Percentiles rank a stretch among this genome's conserved stretches.
Evolutionary conservation across 805 yeast species (phyloP).

Genomic region (Isabelozyma rhagii): DNA sequence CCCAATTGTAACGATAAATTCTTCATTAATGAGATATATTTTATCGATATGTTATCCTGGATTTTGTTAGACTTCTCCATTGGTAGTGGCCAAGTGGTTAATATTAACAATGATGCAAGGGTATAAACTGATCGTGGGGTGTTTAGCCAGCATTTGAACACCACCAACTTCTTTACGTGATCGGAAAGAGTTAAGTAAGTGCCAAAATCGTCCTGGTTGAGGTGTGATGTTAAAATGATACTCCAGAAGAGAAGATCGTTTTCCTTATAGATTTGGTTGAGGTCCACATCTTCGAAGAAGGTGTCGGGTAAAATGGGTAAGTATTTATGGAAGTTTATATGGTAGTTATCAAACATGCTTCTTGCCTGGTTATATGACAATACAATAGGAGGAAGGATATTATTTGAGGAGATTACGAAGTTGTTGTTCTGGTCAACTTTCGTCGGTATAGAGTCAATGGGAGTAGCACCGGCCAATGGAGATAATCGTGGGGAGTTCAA

Average conservation of each 20-base stretch:
- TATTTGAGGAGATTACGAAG: conserved; percentile 4
- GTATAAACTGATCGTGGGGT: conserved; percentile 44
- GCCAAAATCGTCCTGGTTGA: conserved; percentile 15
- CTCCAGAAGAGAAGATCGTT: conserved; percentile 41
- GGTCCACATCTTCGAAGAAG: conserved; percentile 13
- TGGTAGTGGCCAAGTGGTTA: conserved; percentile 46
- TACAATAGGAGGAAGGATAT: conserved; percentile 3
- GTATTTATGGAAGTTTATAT: conserved; percentile 23
- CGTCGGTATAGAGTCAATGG: conserved; percentile 1
- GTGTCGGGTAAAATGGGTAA: conserved; percentile 30
- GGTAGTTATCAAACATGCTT: conserved; percentile 17
- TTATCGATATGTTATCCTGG: conserved; percentile 30
- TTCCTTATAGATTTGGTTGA: conserved; percentile 17
- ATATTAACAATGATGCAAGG: conserved; percentile 34
- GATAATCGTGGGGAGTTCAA: conserved; percentile 12
- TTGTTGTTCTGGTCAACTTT: neutral
- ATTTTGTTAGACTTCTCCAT: conserved; percentile 17
- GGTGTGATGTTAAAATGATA: conserved; percentile 31
- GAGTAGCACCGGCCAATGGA: conserved; percentile 1
- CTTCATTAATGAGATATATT: conserved; percentile 37
- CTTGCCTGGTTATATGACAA: conserved; percentile 12
- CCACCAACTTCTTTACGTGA: conserved; percentile 37
- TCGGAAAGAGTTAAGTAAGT: conserved; percentile 21
- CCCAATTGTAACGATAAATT: conserved; percentile 41
- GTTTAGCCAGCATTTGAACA: conserved; percentile 39